Evolutionary conservation across 352 stramenopile genomes (phyloP).

Genomic region (Pythium phragmitis): DNA sequence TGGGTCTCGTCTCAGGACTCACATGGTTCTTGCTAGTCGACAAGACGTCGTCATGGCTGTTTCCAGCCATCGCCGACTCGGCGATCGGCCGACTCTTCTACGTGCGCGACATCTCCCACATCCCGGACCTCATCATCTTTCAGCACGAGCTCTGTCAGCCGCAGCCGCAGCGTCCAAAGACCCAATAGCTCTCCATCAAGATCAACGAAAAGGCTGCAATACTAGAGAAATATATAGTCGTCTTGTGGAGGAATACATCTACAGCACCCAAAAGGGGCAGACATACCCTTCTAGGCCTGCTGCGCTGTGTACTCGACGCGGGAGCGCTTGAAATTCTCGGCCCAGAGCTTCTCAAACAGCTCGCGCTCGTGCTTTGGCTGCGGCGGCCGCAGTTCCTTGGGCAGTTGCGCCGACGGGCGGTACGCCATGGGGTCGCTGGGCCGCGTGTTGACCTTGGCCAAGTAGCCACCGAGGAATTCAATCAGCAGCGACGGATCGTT

Average conservation of each 20-base stretch:
- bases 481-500: conserved; percentile 70
- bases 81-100: conserved; percentile 57
- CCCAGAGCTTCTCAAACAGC: conserved; percentile 97
- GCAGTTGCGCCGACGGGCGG: conserved; percentile 71
- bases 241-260: neutral
- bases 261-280: neutral
- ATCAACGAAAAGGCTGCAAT: neutral
- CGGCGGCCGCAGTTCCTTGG: conserved; percentile 87
- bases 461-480: conserved; percentile 78
- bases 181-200: conserved; percentile 2
- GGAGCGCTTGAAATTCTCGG: conserved; percentile 95
- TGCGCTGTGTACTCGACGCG: conserved; percentile 60
- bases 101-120: conserved; percentile 70
- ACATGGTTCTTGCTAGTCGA: conserved; percentile 52
- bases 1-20: conserved; percentile 46
- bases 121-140: conserved; percentile 77
- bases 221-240: conserved; percentile 14
- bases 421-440: conserved; percentile 60
- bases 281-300: conserved; percentile 14
- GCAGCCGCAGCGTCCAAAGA: conserved; percentile 13
- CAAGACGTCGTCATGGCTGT: conserved; percentile 48
- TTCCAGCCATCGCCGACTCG: conserved; percentile 51
- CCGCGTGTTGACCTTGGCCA: conserved; percentile 77
- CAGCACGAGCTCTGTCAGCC: conserved; percentile 58
- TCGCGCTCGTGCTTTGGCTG: conserved; percentile 93